A percentile compares a stretch with the other conserved stretches of the same genome.
Conservation (phyloP, 257 asterid species). For the Gentiana macrophylla region DNA sequence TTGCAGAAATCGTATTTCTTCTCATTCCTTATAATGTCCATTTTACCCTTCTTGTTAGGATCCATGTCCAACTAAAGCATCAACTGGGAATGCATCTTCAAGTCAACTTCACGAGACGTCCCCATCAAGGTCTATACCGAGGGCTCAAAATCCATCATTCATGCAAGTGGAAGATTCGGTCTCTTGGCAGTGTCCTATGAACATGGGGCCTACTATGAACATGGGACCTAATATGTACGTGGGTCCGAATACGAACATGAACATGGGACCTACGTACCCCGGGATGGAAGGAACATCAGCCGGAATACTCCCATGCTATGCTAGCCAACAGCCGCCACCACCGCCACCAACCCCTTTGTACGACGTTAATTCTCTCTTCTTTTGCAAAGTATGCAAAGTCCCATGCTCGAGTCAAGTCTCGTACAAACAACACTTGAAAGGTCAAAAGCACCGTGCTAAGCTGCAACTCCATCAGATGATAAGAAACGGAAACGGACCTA, state of each 20-base stretch:
- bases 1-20: no score
- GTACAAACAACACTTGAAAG: conserved; percentile 31
- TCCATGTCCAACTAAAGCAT: conserved; percentile 7
- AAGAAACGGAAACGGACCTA: conserved; percentile 1
- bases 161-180: not conserved
- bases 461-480: conserved; percentile 13
- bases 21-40: not conserved
- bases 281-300: conserved; percentile 18
- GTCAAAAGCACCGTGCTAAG: conserved; percentile 48
- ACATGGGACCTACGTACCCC: conserved; percentile 9
- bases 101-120: no score
- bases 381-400: conserved; percentile 36
- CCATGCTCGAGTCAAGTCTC: conserved; percentile 25
- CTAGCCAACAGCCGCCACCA: not conserved
- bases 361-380: not conserved
- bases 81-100: not conserved
- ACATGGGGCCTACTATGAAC: conserved; percentile 1
- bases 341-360: not conserved
- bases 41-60: conserved; percentile 9
- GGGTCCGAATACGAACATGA: no score
- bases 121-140: no score
- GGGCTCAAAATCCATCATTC: not conserved
- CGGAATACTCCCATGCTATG: not conserved
- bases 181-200: not conserved
- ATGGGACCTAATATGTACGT: conserved; percentile 1